Percentiles rank a stretch among this genome's conserved stretches.
Conservation (phyloP, 768 basidiomycete species). For the Mycena maculata region DNA sequence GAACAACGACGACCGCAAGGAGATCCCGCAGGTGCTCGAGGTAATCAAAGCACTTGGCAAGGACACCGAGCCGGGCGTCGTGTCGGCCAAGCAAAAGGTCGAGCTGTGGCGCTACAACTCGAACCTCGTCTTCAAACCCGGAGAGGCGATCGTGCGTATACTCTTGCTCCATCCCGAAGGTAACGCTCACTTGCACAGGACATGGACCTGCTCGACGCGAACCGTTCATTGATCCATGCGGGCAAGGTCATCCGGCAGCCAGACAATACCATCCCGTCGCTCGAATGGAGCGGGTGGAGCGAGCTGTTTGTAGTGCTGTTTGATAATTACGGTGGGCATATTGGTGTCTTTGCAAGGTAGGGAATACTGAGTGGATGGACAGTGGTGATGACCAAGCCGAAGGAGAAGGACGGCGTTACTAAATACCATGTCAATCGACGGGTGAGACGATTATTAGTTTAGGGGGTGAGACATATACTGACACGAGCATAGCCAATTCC, state of each 20-base stretch:
- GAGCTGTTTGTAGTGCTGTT: slow-evolving; percentile 93
- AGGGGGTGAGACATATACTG: slow-evolving; percentile 16
- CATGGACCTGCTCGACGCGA: slow-evolving; percentile 89
- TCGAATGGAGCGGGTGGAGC: slow-evolving; percentile 73
- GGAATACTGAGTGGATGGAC: not conserved
- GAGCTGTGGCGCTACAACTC: slow-evolving; percentile 89
- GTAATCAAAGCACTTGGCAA: slow-evolving; percentile 89
- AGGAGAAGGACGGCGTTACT: slow-evolving; percentile 78
- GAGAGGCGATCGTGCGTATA: slow-evolving; percentile 70
- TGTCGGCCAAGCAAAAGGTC: slow-evolving; percentile 88
- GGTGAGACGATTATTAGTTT: slow-evolving; percentile 54
- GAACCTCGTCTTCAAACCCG: slow-evolving; percentile 82
- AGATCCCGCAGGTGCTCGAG: slow-evolving; percentile 88
- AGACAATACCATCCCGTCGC: slow-evolving; percentile 52
- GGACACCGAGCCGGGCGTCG: slow-evolving; percentile 88
- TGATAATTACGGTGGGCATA: slow-evolving; percentile 87
- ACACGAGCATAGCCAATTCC: slow-evolving; percentile 80
- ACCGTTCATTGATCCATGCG: slow-evolving; percentile 84
- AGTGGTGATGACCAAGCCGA: slow-evolving; percentile 93
- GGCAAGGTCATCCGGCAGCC: slow-evolving; percentile 88
- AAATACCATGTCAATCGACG: slow-evolving; percentile 87
- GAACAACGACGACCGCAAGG: slow-evolving; percentile 81
- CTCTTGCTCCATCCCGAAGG: not conserved
- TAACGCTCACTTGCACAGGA: slow-evolving; percentile 57
- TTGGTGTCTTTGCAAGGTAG: not conserved